A percentile compares a stretch with the other conserved stretches of the same genome.
phyloP scores from a whole-genome alignment of 2,329 filamentous ascomycete genomes.

The Stagonosporopsis rhizophila region DNA sequence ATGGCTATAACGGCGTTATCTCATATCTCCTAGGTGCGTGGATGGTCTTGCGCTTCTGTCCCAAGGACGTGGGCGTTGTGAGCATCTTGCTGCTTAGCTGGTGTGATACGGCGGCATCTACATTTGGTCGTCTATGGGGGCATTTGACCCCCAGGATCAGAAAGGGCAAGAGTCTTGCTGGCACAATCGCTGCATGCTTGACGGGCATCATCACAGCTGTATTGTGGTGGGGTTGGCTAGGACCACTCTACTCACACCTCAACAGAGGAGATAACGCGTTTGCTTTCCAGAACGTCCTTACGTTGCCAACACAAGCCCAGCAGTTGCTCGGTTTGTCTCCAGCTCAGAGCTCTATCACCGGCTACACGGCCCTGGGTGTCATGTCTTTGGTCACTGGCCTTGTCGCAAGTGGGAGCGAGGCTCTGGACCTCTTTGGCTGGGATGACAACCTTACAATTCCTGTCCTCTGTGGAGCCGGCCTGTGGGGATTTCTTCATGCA shows the following conservation, averaged over 20 bases:
- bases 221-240: conserved; percentile 88
- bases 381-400: conserved; percentile 90
- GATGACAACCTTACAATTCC: conserved; percentile 99
- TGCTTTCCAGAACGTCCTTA: conserved; percentile 80
- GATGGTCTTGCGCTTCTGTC: conserved; percentile 83
- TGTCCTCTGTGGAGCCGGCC: conserved; percentile 82
- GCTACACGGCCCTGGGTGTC: conserved; percentile 74
- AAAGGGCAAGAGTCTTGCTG: conserved; percentile 88
- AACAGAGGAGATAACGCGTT: conserved; percentile 64
- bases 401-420: conserved; percentile 86
- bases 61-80: conserved; percentile 92
- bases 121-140: conserved; percentile 88
- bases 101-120: conserved; percentile 97
- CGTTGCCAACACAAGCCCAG: conserved; percentile 68
- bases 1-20: conserved; percentile 95
- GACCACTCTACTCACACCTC: conserved; percentile 58
- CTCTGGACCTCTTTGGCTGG: conserved; percentile 89
- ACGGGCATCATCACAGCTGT: conserved; percentile 83
- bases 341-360: conserved; percentile 68
- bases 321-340: conserved; percentile 67
- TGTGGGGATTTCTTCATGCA: conserved; percentile 89
- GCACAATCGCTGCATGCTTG: conserved; percentile 81
- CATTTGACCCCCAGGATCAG: conserved; percentile 86
- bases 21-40: conserved; percentile 94
- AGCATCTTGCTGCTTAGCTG: conserved; percentile 90